Percentiles rank a stretch among this genome's conserved stretches.
Evolutionary conservation across 305 asterid species (phyloP).

Genomic region (Fraxinus xanthoxyloides): DNA sequence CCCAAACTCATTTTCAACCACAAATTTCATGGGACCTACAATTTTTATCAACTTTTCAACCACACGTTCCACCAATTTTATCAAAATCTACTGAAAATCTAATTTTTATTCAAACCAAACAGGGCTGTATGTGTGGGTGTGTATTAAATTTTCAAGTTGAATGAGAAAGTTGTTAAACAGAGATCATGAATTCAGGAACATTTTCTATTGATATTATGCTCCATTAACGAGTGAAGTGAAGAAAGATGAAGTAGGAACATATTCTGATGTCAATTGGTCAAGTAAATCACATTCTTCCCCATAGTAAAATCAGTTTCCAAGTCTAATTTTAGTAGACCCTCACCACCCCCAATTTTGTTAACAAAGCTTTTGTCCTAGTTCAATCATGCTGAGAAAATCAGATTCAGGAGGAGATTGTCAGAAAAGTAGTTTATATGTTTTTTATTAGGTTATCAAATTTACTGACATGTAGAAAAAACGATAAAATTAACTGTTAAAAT

Average conservation of each 20-base stretch:
- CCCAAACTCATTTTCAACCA: neutral
- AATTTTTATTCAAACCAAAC: neutral
- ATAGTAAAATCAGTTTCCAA: neutral
- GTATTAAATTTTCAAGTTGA: neutral
- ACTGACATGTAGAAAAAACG: neutral
- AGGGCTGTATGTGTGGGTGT: neutral
- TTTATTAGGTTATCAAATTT: neutral
- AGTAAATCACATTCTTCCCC: neutral
- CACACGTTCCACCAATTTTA: neutral
- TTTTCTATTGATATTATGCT: neutral
- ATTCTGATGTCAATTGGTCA: neutral
- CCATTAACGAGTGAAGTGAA: neutral
- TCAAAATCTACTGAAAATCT: neutral
- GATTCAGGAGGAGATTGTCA: neutral
- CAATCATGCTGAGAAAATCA: neutral
- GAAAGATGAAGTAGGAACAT: neutral
- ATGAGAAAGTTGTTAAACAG: constrained; percentile 13
- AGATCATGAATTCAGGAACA: constrained; percentile 2
- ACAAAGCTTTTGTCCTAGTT: neutral
- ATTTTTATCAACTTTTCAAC: neutral
- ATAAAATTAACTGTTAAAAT: neutral
- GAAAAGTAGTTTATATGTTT: neutral
- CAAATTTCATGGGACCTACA: neutral
- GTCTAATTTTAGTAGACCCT: neutral
- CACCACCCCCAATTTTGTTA: neutral